These are phyloP conservation scores for Globisporangium nodosum DNA, from an alignment of 352 stramenopile genomes.

Conservation along the genomic window DNA sequence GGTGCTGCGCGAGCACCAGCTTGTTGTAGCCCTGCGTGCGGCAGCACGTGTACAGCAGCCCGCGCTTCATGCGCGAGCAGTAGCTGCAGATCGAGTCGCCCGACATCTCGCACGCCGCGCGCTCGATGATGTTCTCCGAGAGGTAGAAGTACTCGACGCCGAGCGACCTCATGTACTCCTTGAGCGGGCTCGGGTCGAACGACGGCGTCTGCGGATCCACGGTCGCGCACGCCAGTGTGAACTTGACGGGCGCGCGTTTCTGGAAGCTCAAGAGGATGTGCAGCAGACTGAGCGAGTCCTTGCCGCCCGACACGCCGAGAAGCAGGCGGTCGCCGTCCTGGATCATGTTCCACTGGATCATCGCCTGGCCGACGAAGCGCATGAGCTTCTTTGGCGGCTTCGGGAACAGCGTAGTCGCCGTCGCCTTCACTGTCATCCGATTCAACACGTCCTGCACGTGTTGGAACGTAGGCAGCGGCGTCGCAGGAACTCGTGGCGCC, in stretches of 20 bases:
- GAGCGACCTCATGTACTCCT: constrained; percentile 94
- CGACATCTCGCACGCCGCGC: constrained; percentile 82
- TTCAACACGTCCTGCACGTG: constrained; percentile 35
- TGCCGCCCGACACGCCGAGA: constrained; percentile 95
- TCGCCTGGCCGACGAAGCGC: constrained; percentile 76
- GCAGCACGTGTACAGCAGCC: constrained; percentile 95
- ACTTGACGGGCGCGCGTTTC: constrained; percentile 90
- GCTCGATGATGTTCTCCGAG: constrained; percentile 90
- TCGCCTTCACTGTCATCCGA: constrained; percentile 40
- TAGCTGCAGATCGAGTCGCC: constrained; percentile 94
- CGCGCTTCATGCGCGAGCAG: constrained; percentile 97
- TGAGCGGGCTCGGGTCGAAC: constrained; percentile 96
- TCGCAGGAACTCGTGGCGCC: constrained; percentile 2
- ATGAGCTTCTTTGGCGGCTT: constrained; percentile 78
- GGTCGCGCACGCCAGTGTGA: constrained; percentile 93
- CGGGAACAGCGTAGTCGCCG: constrained; percentile 46
- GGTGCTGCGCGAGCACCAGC: constrained; percentile 93
- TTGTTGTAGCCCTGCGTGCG: constrained; percentile 93
- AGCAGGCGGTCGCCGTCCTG: constrained; percentile 93
- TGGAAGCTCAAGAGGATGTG: constrained; percentile 95
- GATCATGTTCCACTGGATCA: constrained; percentile 96
- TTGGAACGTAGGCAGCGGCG: constrained; percentile 18
- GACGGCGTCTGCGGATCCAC: constrained; percentile 96
- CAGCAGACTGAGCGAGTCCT: constrained; percentile 96
- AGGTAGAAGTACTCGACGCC: constrained; percentile 96